These are phyloP conservation scores for Fusarium sp. DNA, from an alignment of 2,329 filamentous ascomycete species.

Conservation along the genomic window DNA sequence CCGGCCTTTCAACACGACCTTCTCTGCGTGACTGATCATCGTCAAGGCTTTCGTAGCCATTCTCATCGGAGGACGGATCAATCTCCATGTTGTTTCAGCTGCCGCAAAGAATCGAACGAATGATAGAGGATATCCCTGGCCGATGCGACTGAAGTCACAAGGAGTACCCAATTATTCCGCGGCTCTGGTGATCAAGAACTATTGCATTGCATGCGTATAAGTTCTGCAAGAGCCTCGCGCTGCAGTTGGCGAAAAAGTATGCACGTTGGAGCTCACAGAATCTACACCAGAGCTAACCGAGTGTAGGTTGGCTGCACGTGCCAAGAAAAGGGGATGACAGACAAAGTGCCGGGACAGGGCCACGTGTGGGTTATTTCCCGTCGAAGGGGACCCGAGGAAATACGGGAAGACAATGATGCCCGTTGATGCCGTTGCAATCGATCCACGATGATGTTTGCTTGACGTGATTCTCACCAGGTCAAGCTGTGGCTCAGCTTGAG, in stretches of 20 bases:
- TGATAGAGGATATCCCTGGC: background rate
- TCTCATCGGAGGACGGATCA: conserved; percentile 37
- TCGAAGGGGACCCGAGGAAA: background rate
- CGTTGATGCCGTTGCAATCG: conserved; percentile 3
- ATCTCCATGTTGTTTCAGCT: conserved; percentile 2
- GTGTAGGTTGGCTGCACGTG: background rate
- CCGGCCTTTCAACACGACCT: conserved; percentile 2
- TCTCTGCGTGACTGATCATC: conserved; percentile 26
- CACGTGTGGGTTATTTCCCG: background rate
- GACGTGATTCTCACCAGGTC: conserved; percentile 32
- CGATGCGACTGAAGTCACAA: background rate
- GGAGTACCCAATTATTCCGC: background rate
- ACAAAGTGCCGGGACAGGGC: background rate
- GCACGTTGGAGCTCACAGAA: conserved; percentile 5
- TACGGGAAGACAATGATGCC: background rate
- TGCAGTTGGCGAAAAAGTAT: conserved; percentile 16
- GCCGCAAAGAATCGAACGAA: background rate
- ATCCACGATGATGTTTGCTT: conserved; percentile 33
- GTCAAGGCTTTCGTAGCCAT: conserved; percentile 36
- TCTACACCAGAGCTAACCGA: conserved; percentile 17
- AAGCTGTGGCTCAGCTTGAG: conserved; percentile 19
- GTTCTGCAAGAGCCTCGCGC: conserved; percentile 7
- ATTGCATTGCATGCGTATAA: conserved; percentile 8
- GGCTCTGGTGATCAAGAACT: background rate
- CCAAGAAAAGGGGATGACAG: background rate